A percentile compares a stretch with the other conserved stretches of the same genome.
These are phyloP conservation scores for Curvularia sp. DNA, from an alignment of 2,329 filamentous ascomycete genomes.

Conservation along the genomic window DNA sequence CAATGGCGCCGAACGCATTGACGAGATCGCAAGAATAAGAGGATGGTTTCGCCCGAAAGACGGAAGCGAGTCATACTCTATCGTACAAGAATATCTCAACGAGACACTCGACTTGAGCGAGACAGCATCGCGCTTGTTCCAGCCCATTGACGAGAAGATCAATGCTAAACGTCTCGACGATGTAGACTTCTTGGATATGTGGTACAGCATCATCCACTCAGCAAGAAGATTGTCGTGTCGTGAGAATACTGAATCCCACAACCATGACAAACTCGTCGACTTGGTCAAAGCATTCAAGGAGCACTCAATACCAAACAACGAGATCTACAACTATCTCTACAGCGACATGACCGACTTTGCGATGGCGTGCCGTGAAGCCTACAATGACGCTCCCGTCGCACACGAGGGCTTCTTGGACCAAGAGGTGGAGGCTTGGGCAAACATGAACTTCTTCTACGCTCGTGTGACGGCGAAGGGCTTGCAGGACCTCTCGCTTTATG, in stretches of 20 bases:
- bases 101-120: conserved; percentile 24
- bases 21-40: conserved; percentile 39
- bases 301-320: conserved; percentile 28
- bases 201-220: conserved; percentile 43
- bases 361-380: conserved; percentile 37
- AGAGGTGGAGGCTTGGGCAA: conserved; percentile 43
- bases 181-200: conserved; percentile 34
- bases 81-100: conserved; percentile 34
- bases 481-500: conserved; percentile 29
- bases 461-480: conserved; percentile 27
- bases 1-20: conserved; percentile 33
- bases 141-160: conserved; percentile 39
- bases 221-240: conserved; percentile 34
- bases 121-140: conserved; percentile 26
- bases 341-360: conserved; percentile 29
- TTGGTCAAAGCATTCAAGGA: conserved; percentile 36
- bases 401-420: conserved; percentile 23
- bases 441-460: conserved; percentile 44
- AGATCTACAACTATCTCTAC: conserved; percentile 33
- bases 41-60: conserved; percentile 40
- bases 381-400: conserved; percentile 38
- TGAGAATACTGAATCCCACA: background rate
- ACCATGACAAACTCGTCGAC: conserved; percentile 29
- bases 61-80: conserved; percentile 30
- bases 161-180: conserved; percentile 25